These are phyloP conservation scores for Naematelia encephala DNA, from an alignment of 768 basidiomycete genomes.

Conservation along the genomic window DNA sequence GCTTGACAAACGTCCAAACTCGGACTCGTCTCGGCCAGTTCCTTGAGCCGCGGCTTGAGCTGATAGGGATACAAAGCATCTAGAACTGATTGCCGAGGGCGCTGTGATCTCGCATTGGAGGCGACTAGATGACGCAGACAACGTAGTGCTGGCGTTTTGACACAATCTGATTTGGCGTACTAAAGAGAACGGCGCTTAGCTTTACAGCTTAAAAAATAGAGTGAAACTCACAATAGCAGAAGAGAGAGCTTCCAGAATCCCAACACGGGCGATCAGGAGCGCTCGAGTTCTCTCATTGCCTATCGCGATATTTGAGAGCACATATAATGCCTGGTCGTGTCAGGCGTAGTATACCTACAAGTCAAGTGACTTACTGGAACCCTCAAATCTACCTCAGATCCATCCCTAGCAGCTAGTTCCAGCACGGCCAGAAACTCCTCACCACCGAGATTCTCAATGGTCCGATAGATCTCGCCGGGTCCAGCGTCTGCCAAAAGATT, in stretches of 20 bases:
- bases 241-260: constrained; percentile 32
- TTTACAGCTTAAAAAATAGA: background rate
- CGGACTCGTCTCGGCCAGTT: constrained; percentile 16
- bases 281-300: constrained; percentile 31
- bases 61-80: constrained; percentile 40
- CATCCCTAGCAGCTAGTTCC: constrained; percentile 13
- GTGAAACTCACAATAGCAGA: constrained; percentile 28
- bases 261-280: constrained; percentile 22
- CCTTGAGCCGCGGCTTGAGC: constrained; percentile 23
- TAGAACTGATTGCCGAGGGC: constrained; percentile 34
- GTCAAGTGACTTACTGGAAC: constrained; percentile 21
- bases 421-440: constrained; percentile 24
- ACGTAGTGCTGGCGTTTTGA: constrained; percentile 32
- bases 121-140: constrained; percentile 36
- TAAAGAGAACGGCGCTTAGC: constrained; percentile 10
- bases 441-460: constrained; percentile 29
- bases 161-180: constrained; percentile 24
- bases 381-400: constrained; percentile 20
- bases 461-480: constrained; percentile 23
- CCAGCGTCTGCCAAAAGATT: constrained; percentile 38
- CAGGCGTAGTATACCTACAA: background rate
- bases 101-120: constrained; percentile 25
- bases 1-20: constrained; percentile 29
- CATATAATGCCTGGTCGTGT: constrained; percentile 20
- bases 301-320: constrained; percentile 34